phyloP scores from a whole-genome alignment of 495 filamentous ascomycete species.

The Letharia columbiana region DNA sequence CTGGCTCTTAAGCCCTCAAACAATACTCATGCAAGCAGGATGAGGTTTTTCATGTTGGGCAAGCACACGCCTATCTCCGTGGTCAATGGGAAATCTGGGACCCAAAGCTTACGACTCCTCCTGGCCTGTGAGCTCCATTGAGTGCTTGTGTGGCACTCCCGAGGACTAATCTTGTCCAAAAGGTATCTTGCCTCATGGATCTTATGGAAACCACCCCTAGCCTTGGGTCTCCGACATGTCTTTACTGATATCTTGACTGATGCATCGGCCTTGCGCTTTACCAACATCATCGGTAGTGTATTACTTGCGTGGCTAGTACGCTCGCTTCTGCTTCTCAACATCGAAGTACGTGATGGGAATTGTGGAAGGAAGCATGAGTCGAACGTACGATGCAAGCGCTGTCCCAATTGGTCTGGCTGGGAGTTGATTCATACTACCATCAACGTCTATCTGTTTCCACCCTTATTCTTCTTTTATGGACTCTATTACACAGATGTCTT shows the following conservation, averaged over 20 bases:
- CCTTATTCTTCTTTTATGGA: slow-evolving; percentile 88
- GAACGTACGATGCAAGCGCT: background rate
- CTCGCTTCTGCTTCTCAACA: slow-evolving; percentile 1
- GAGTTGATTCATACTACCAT: slow-evolving; percentile 52
- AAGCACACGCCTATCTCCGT: slow-evolving; percentile 78
- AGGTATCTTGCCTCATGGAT: slow-evolving; percentile 53
- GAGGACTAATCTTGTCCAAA: slow-evolving; percentile 13
- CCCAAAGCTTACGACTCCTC: slow-evolving; percentile 92
- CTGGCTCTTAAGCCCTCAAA: too few species aligned
- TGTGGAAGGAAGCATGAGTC: background rate
- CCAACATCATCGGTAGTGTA: slow-evolving; percentile 3
- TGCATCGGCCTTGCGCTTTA: slow-evolving; percentile 4
- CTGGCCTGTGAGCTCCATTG: slow-evolving; percentile 60
- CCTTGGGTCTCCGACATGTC: background rate
- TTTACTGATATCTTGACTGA: background rate
- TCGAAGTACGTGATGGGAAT: background rate
- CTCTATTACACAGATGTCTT: slow-evolving; percentile 89
- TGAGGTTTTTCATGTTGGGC: slow-evolving; percentile 90
- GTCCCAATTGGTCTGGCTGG: slow-evolving; percentile 2
- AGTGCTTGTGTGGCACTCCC: background rate
- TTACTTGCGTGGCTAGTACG: background rate
- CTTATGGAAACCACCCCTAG: background rate
- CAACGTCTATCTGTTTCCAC: slow-evolving; percentile 81
- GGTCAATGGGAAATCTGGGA: slow-evolving; percentile 76
- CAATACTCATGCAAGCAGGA: slow-evolving; percentile 45